Evolutionary conservation across 2,329 filamentous ascomycete species (phyloP), one percentile per base, ranked within the genome.

Genomic region (Stagonosporopsis tanaceti): DNA sequence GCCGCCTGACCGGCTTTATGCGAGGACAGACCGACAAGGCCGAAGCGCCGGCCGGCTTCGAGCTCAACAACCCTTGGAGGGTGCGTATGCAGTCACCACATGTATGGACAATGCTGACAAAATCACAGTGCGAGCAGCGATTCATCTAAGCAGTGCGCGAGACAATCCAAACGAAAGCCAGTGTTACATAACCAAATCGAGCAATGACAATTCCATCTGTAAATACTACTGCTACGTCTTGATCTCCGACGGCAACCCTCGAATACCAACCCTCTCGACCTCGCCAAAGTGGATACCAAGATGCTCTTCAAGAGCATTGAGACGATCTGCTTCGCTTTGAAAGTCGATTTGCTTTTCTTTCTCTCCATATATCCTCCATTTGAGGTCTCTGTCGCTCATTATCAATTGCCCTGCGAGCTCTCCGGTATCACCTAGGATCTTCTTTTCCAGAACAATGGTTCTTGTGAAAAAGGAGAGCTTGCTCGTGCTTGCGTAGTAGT

Each of bases 21-120:
- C 80, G 87, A 77, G 86, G 85, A 59, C 87, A 89, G 72, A 85
- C 85, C 54, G 85, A 86, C 76, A 84, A 81, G 61, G 78, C 81
- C 44, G 76, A 78, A 57, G 87, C 87, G 28, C 86, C 86, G 27
- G 76, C 79, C 54, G 86, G 86, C 59, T 89, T 89, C 77, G 86
- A 88, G 76, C 73, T 88, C 69, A 89, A 84, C 82, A 88, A 87
- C 77, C 84, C 84, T 62, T 89, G 87, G 87, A 86, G 84, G 82
- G 86, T 88, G 81, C 57, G 82, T 72, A 57, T 32, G 2, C 24
- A 35, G 14, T 22, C 20, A 39, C 9, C 27, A 14, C 9, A 32
- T 34, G 45, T 20, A 14, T n/a, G 14, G 42, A 17, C 46, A 37
- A 32, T 56, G 59, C 72, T 77, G 59, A 78, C 65, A 40, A 40